Evolutionary conservation across 164 flowering plant species (phyloP), one percentile per base, ranked within the genome.

Genomic region (Litsea cubeba): DNA sequence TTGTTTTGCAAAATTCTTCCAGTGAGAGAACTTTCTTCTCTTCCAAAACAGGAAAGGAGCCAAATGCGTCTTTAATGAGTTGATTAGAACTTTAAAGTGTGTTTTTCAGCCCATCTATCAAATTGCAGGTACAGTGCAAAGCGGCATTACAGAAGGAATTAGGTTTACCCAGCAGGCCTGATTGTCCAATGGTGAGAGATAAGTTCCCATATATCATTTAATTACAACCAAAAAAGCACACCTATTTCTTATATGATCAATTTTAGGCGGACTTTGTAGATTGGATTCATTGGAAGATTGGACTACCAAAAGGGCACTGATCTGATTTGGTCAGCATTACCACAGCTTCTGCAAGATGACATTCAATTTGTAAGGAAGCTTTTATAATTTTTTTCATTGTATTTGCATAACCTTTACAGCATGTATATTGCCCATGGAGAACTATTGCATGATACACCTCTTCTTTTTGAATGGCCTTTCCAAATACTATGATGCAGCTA

Each of bases 221-320:
- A 35, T 65, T 65, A 30, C 8, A 65, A 26, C 18, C 26, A 20
- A 65, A 15, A 15, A 4, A 25, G 69, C 69, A 65, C 28, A 14
- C 35, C 26, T 8, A 15, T 65, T 30, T 65, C 35, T 28, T 25
- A 26, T 40, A 40, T 40, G 10, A 40, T 65, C 18, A 68, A 26
- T 71, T 66, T 28, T 30, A 14, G 18, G 26, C 15, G 69, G 69
- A 32, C 18, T 76, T 77, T 76, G 24, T 77, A 93, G 99, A 86
- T 95, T 82, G 98, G 98, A 65, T 95, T 95, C 77, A 93, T 95
- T 75, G 99, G 99, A 78, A 90, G 99, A 83, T 79, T 95, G 76
- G 99, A 95, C 83, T 89, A 85, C 77, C 99, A 95, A 79, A 95
- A 95, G 82, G 99, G 99, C 35, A 86, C 89, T 60, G 99, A 95